phyloP scores from a whole-genome alignment of 2,329 filamentous ascomycete genomes.

The Biscogniauxia sp. region DNA sequence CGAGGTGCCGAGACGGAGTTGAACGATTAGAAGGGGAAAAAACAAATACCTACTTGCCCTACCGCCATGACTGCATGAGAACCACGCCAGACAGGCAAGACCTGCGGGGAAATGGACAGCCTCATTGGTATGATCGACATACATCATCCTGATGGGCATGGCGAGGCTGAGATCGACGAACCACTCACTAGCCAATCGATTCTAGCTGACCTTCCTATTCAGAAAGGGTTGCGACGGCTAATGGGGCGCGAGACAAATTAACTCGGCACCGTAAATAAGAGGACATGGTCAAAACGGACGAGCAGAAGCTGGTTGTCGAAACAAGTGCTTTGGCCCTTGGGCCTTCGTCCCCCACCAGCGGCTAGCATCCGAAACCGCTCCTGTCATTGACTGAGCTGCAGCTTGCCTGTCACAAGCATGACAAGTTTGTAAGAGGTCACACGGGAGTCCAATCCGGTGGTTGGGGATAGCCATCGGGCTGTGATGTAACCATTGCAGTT shows the following conservation, averaged over 20 bases:
- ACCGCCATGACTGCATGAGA: not conserved
- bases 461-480: not conserved
- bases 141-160: not conserved
- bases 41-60: not conserved
- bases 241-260: not conserved
- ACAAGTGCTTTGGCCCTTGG: not conserved
- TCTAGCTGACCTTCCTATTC: slow-evolving; percentile 16
- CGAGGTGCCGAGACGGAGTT: not conserved
- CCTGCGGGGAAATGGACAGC: slow-evolving; percentile 17
- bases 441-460: not conserved
- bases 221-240: not conserved
- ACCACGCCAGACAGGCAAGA: not conserved
- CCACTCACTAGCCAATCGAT: slow-evolving; percentile 19
- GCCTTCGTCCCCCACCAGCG: not conserved
- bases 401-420: slow-evolving; percentile 12
- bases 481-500: not conserved
- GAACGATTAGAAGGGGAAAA: not conserved
- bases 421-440: slow-evolving; percentile 9
- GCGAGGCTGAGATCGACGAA: slow-evolving; percentile 22
- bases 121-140: slow-evolving; percentile 16
- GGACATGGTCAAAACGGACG: not conserved
- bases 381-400: slow-evolving; percentile 1
- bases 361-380: not conserved
- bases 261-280: not conserved
- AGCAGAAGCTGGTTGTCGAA: not conserved